phyloP scores from a whole-genome alignment of 129 eudicot genomes.

The Escallonia rubra region DNA sequence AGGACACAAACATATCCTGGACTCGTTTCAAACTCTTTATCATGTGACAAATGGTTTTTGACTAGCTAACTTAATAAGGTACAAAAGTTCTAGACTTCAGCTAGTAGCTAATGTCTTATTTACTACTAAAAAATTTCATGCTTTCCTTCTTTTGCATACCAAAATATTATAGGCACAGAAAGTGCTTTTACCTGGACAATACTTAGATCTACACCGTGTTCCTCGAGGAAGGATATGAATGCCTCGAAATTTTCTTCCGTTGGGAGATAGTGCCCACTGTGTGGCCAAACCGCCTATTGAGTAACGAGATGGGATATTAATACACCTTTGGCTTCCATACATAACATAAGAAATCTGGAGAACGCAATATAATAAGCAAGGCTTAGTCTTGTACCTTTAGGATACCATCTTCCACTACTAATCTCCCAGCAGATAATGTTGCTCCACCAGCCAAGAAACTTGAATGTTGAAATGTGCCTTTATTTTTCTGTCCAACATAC shows the following conservation, averaged over 20 bases:
- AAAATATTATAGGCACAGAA: neutral
- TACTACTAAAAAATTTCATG: neutral
- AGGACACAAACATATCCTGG: no score
- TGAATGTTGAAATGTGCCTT: slow-evolving; percentile 90
- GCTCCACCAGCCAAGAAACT: slow-evolving; percentile 98
- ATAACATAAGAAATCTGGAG: neutral
- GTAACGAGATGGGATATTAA: slow-evolving; percentile 1
- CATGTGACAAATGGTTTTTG: neutral
- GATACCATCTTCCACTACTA: slow-evolving; percentile 62
- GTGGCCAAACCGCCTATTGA: slow-evolving; percentile 94
- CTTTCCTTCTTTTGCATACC: neutral
- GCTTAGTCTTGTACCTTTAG: slow-evolving; percentile 42
- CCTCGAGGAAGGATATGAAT: slow-evolving; percentile 61
- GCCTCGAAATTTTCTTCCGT: slow-evolving; percentile 85
- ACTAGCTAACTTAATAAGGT: neutral
- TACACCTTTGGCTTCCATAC: slow-evolving; percentile 1
- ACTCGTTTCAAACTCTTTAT: no score
- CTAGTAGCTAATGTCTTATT: neutral
- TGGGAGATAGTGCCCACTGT: slow-evolving; percentile 95
- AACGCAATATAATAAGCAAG: neutral
- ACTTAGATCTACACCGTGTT: slow-evolving; percentile 52
- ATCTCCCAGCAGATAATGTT: slow-evolving; percentile 82
- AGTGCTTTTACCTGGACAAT: slow-evolving; percentile 53
- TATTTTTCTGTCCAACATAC: slow-evolving; percentile 67
- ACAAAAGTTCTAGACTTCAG: neutral